Conservation (phyloP, 495 filamentous ascomycete genomes). For the Hypoxylon fuscum region DNA sequence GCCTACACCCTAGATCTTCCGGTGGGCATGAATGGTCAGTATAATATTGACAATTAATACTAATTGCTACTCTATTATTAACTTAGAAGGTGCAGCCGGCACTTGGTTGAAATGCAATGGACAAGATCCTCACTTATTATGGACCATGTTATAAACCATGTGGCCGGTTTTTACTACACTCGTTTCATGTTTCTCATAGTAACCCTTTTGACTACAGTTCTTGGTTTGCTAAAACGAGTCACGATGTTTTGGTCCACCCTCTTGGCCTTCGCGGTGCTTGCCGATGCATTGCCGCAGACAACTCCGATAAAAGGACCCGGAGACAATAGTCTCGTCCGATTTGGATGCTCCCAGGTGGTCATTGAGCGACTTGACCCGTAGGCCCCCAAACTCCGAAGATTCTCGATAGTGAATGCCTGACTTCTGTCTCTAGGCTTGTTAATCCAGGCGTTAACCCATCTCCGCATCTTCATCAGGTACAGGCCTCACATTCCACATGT, state of each 20-base stretch:
- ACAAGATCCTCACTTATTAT: conserved; percentile 2
- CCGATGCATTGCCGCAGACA: conserved; percentile 26
- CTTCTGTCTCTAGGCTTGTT: conserved; percentile 30
- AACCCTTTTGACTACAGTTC: not conserved
- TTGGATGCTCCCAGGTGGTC: conserved; percentile 40
- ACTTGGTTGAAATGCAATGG: conserved; percentile 4
- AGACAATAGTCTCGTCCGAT: conserved; percentile 35
- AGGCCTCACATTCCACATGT: not conserved
- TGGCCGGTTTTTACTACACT: not conserved
- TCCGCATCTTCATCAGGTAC: conserved; percentile 37
- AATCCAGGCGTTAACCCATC: conserved; percentile 39
- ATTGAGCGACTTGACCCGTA: conserved; percentile 43
- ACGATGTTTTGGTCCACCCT: conserved; percentile 30
- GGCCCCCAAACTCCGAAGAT: not conserved
- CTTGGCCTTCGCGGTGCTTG: conserved; percentile 16
- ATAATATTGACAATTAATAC: conserved; percentile 21
- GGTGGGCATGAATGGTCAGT: not conserved
- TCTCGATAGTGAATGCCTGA: conserved; percentile 4
- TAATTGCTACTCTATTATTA: conserved; percentile 14
- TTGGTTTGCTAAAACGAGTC: not conserved
- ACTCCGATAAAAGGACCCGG: conserved; percentile 37
- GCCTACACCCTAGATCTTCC: not conserved
- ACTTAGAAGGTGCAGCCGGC: conserved; percentile 11
- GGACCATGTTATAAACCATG: not conserved
- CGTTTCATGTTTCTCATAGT: not conserved